These are phyloP conservation scores for Irpex sp. DNA, from an alignment of 1,284 basidiomycete genomes.

Conservation along the genomic window DNA sequence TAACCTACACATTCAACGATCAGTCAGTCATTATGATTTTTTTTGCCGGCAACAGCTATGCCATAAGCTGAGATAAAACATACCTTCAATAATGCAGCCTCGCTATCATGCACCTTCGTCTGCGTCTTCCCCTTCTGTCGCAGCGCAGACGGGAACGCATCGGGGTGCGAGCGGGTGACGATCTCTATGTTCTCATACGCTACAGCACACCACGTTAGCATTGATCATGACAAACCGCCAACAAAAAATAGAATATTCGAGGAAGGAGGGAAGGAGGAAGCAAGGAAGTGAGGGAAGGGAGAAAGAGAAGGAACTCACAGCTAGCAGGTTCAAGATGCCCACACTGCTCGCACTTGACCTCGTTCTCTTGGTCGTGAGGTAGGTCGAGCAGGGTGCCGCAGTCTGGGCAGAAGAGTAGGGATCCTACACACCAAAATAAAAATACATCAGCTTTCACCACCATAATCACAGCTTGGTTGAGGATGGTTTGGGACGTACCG, in stretches of 20 bases:
- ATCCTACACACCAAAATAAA: constrained; percentile 43
- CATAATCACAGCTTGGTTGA: background rate
- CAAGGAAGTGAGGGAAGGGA: background rate
- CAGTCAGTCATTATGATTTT: too few relatives aligned
- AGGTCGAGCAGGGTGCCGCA: constrained; percentile 89
- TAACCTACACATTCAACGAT: constrained; percentile 48
- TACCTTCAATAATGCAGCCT: constrained; percentile 71
- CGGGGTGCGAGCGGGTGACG: constrained; percentile 85
- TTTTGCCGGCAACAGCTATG: too few relatives aligned
- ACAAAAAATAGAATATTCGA: background rate
- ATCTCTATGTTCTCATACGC: constrained; percentile 93
- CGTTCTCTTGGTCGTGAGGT: constrained; percentile 72
- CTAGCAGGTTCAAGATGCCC: constrained; percentile 79
- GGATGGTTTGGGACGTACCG: constrained; percentile 16
- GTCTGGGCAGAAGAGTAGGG: constrained; percentile 88
- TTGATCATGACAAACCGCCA: background rate
- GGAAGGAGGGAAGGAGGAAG: background rate
- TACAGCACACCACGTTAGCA: constrained; percentile 26
- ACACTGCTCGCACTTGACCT: constrained; percentile 86
- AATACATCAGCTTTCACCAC: too few relatives aligned
- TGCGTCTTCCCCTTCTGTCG: constrained; percentile 89
- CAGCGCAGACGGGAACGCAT: constrained; percentile 90
- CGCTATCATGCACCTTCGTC: constrained; percentile 74
- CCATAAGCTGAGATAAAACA: constrained; percentile 11
- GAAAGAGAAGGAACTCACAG: constrained; percentile 49